Evolutionary conservation across 306 rosid genomes (phyloP).

Genomic region (Canavalia ensiformis): DNA sequence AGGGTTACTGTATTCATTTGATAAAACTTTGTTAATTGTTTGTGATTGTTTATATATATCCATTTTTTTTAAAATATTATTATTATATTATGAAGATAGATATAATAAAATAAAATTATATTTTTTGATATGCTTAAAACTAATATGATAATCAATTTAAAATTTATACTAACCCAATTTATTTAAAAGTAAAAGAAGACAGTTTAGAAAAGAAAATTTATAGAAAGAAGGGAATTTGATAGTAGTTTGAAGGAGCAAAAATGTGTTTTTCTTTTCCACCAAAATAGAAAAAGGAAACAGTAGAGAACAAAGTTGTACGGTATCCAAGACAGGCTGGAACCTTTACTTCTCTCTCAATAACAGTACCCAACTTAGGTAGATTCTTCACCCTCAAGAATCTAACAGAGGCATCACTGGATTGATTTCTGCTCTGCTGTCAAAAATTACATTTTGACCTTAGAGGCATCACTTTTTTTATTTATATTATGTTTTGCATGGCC

Average conservation of each 20-base stretch:
- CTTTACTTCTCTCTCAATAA: slow-evolving; percentile 37
- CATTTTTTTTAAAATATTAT: too few species aligned
- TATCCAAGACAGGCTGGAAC: slow-evolving; percentile 29
- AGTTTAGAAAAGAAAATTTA: neutral
- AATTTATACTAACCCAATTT: too few species aligned
- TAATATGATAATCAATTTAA: too few species aligned
- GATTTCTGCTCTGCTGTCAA: slow-evolving; percentile 38
- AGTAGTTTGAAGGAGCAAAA: slow-evolving; percentile 36
- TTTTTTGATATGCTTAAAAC: too few species aligned
- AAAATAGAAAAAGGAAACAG: slow-evolving; percentile 32
- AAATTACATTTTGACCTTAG: slow-evolving; percentile 39
- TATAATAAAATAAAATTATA: too few species aligned
- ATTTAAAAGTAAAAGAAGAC: neutral
- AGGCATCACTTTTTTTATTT: neutral
- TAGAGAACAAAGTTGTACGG: slow-evolving; percentile 49
- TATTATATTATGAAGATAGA: too few species aligned
- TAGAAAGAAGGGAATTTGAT: slow-evolving; percentile 27
- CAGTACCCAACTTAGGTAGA: slow-evolving; percentile 46
- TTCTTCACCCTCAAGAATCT: slow-evolving; percentile 53
- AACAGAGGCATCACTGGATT: slow-evolving; percentile 49
- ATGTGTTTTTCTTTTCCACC: neutral
- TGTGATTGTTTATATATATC: too few species aligned
- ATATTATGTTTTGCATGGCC: neutral
- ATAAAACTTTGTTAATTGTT: too few species aligned
- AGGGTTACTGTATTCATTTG: too few species aligned